Conservation (phyloP, 2,329 filamentous ascomycete genomes). For the Diplocarpon mali region DNA sequence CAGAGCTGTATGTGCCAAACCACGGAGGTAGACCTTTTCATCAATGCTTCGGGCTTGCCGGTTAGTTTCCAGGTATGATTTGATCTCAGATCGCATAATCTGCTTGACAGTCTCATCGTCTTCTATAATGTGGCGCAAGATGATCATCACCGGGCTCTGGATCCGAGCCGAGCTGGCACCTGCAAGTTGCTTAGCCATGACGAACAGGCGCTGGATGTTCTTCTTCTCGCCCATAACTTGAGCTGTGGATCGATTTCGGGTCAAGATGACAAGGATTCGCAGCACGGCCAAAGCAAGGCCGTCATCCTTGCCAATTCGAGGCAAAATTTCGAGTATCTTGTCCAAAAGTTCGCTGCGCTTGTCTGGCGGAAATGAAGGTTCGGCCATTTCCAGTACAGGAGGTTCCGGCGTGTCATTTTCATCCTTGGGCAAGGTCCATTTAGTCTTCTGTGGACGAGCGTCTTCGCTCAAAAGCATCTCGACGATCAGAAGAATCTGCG, state of each 20-base stretch:
- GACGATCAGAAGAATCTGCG: slow-evolving; percentile 78
- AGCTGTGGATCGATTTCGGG: slow-evolving; percentile 65
- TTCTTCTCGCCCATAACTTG: slow-evolving; percentile 72
- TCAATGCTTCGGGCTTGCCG: slow-evolving; percentile 50
- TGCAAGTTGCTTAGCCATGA: slow-evolving; percentile 89
- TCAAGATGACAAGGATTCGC: slow-evolving; percentile 78
- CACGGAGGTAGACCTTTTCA: slow-evolving; percentile 60
- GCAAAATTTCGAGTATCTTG: slow-evolving; percentile 71
- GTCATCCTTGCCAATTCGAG: slow-evolving; percentile 79
- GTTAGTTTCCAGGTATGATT: slow-evolving; percentile 54
- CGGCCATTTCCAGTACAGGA: slow-evolving; percentile 47
- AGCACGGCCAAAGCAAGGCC: slow-evolving; percentile 72
- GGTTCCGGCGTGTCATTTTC: slow-evolving; percentile 39
- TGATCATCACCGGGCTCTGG: slow-evolving; percentile 54
- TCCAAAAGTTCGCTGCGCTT: slow-evolving; percentile 64
- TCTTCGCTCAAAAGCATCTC: slow-evolving; percentile 88
- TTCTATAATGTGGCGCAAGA: slow-evolving; percentile 86
- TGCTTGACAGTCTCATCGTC: slow-evolving; percentile 86
- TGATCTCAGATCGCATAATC: slow-evolving; percentile 85
- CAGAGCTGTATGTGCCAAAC: slow-evolving; percentile 68
- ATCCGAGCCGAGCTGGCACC: slow-evolving; percentile 68
- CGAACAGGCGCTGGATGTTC: slow-evolving; percentile 80
- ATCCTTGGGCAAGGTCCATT: slow-evolving; percentile 51
- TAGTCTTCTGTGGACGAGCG: slow-evolving; percentile 63
- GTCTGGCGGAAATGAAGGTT: slow-evolving; percentile 50